Evolutionary conservation across 768 basidiomycete genomes (phyloP), one percentile per base, ranked within the genome.

Genomic region (Phlegmacium glaucopus): DNA sequence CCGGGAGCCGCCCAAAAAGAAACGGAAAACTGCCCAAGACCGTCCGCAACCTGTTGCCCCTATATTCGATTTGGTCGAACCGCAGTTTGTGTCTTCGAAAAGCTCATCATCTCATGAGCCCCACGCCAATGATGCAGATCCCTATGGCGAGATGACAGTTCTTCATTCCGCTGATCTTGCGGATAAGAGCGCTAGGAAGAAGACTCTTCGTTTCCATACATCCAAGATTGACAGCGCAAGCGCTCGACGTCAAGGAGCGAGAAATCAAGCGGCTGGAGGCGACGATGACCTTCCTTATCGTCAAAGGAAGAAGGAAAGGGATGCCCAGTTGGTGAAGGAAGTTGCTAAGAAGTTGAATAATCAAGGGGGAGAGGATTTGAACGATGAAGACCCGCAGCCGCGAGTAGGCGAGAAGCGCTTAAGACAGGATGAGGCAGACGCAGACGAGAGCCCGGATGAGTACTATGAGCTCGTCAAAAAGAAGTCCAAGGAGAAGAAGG

Each of bases 221-320:
- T 80, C 90, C 45, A 89, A 87, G 62, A 94, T 99, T 58, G 90
- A 90, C 61, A 83, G 84, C 48, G 80, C 90, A 6, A 79, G 82
- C 44, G 82, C 85, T 9, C 75, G 88, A 50, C 78, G 94, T 45
- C 79, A 82, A 47, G 81, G 80, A 25, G 92, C 91, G 6, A 75
- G 90, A 48, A 76, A 70, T 51, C 78, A 76, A 18, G 82, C 87
- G 4, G 63, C 83, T 44, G 87, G 90, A 26, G 96, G 96, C 13
- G 96, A 99, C 61, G 95, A 97, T 58, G 96, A 99, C 60, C 75
- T 98, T 39, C 96, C 96, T 13, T 91, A 94, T 59, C 78, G 83
- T 37, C 88, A 91, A 59, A 72, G 85, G 41, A 76, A 74, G 68
- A 84, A 79, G 61, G 80, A 81, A 49, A 76, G 72, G 53, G 83